A percentile compares a stretch with the other conserved stretches of the same genome.
phyloP scores from a whole-genome alignment of 768 basidiomycete genomes.

The Lactarius indigo region DNA sequence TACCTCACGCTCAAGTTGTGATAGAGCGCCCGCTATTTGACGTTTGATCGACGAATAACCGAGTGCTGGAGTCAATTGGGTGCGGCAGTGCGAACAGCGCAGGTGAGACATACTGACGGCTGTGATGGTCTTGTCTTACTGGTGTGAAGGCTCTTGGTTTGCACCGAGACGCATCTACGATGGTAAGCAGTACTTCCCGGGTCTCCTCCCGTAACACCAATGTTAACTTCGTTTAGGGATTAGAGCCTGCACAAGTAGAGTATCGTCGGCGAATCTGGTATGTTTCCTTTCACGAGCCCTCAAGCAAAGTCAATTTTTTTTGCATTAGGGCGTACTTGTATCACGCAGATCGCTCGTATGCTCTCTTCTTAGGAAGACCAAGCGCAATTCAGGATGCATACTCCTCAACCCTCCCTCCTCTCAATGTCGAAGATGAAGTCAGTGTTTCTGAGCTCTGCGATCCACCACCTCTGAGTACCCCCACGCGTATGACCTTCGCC shows the following conservation, averaged over 20 bases:
- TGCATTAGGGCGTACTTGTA: slow-evolving; percentile 76
- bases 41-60: slow-evolving; percentile 80
- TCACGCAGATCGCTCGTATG: slow-evolving; percentile 91
- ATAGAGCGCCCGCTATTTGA: slow-evolving; percentile 64
- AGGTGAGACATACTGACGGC: slow-evolving; percentile 32
- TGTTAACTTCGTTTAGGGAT: slow-evolving; percentile 42
- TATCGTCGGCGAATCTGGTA: slow-evolving; percentile 90
- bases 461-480: slow-evolving; percentile 57
- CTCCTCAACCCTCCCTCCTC: slow-evolving; percentile 74
- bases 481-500: slow-evolving; percentile 84
- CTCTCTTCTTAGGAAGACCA: slow-evolving; percentile 86
- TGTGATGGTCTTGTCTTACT: background rate
- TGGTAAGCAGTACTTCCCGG: slow-evolving; percentile 49
- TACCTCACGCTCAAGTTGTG: slow-evolving; percentile 22
- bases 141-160: slow-evolving; percentile 66
- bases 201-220: slow-evolving; percentile 13
- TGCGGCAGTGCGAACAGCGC: slow-evolving; percentile 88
- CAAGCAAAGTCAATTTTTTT: slow-evolving; percentile 6
- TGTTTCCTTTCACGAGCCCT: slow-evolving; percentile 12
- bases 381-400: slow-evolving; percentile 88
- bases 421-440: slow-evolving; percentile 66
- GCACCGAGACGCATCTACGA: slow-evolving; percentile 81
- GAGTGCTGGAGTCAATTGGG: slow-evolving; percentile 97
- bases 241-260: slow-evolving; percentile 75
- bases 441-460: slow-evolving; percentile 43